phyloP scores from a whole-genome alignment of 305 asterid genomes.

The Rubia tinctorum region DNA sequence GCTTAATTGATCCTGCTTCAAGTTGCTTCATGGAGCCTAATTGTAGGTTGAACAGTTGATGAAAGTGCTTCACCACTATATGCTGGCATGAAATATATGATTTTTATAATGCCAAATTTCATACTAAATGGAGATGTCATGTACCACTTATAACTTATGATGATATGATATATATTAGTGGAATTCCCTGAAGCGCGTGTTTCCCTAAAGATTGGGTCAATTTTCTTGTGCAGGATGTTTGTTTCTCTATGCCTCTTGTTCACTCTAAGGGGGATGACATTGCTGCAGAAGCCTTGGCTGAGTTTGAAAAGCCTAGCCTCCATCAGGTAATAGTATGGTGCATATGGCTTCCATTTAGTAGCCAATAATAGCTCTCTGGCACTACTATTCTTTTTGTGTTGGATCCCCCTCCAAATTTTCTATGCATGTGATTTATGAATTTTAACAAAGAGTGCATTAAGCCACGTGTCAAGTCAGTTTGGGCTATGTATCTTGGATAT shows the following conservation, averaged over 20 bases:
- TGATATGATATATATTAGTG: background rate
- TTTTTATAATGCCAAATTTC: background rate
- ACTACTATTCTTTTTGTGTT: constrained; percentile 5
- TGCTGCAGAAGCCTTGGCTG: constrained; percentile 74
- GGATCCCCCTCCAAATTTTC: background rate
- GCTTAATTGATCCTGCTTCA: background rate
- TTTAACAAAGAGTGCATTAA: background rate
- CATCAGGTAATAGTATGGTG: constrained; percentile 51
- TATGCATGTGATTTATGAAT: constrained; percentile 1
- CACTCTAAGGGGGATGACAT: constrained; percentile 72
- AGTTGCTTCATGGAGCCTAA: background rate
- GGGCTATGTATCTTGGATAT: background rate
- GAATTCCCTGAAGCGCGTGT: background rate
- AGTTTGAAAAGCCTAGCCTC: constrained; percentile 63
- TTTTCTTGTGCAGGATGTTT: constrained; percentile 51
- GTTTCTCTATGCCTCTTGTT: constrained; percentile 91
- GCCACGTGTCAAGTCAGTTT: background rate
- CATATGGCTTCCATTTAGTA: background rate
- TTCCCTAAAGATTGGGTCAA: constrained; percentile 12
- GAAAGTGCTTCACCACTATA: background rate
- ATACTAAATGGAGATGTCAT: background rate
- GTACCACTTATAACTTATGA: background rate
- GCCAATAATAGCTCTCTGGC: background rate
- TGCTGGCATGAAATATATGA: background rate
- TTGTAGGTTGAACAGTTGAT: background rate